These are phyloP conservation scores for Cardiospermum halicacabum DNA, from an alignment of 345 rosid species.

Conservation along the genomic window DNA sequence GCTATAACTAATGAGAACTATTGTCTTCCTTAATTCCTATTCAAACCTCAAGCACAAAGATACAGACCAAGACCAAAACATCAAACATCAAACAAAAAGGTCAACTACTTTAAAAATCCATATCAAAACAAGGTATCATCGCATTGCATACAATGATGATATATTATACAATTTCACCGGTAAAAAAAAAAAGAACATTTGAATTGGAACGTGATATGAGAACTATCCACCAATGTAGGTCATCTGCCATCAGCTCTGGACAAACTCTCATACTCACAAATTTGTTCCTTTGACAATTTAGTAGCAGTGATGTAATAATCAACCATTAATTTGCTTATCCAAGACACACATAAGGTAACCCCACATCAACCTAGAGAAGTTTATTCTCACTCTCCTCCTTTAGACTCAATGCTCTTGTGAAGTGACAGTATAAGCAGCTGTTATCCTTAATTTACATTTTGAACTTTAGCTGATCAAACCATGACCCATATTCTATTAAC, in stretches of 20 bases:
- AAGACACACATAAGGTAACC: too few relatives aligned
- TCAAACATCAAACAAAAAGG: background rate
- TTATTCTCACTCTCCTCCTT: background rate
- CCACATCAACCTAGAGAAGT: background rate
- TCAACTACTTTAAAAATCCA: background rate
- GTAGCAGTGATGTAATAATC: too few relatives aligned
- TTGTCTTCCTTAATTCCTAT: background rate
- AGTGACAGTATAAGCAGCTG: background rate
- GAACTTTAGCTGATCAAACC: background rate
- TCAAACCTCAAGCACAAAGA: background rate
- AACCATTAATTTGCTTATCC: too few relatives aligned
- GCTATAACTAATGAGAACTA: too few relatives aligned
- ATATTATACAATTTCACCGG: too few relatives aligned
- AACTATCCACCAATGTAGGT: too few relatives aligned
- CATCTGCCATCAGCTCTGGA: too few relatives aligned
- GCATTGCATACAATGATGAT: too few relatives aligned
- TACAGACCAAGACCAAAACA: background rate
- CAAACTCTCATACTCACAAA: too few relatives aligned
- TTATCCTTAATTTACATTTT: background rate
- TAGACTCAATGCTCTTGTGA: background rate
- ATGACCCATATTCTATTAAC: background rate
- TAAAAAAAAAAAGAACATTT: too few relatives aligned
- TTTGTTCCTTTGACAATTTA: too few relatives aligned
- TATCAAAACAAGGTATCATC: background rate
- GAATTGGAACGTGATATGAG: too few relatives aligned